Percentiles rank a stretch among this genome's conserved stretches.
Conservation (phyloP, 2,329 filamentous ascomycete species). For the Colletotrichum sojae region DNA sequence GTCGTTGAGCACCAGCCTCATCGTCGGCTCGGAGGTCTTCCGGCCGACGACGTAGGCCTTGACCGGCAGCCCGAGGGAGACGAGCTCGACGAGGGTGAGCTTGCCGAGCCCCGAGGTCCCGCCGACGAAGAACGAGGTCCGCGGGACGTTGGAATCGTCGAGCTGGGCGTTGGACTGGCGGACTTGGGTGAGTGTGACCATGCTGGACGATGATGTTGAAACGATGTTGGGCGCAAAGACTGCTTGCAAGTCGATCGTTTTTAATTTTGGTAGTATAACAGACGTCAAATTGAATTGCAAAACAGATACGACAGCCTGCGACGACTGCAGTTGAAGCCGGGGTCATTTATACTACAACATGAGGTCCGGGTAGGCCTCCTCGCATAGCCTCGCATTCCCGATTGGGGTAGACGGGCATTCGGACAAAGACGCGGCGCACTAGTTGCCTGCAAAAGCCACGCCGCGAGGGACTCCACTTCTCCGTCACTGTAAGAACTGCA, state of each 20-base stretch:
- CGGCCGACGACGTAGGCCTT: slow-evolving; percentile 61
- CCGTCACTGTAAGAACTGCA: no score
- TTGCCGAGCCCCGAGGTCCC: slow-evolving; percentile 63
- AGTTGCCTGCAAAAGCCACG: not conserved
- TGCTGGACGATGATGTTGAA: no score
- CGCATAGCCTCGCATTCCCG: slow-evolving; percentile 29
- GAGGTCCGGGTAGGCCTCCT: not conserved
- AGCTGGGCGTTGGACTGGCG: slow-evolving; percentile 56
- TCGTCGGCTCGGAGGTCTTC: slow-evolving; percentile 50
- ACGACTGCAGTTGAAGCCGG: not conserved
- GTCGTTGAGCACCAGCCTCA: slow-evolving; percentile 52
- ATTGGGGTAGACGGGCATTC: not conserved
- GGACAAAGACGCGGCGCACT: not conserved
- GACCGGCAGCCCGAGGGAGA: slow-evolving; percentile 50
- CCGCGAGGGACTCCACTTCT: no score
- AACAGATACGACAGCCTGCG: no score
- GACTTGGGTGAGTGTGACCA: slow-evolving; percentile 55
- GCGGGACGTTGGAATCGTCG: slow-evolving; percentile 53
- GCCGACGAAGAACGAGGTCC: slow-evolving; percentile 59
- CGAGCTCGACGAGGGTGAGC: slow-evolving; percentile 54
- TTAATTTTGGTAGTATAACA: not conserved
- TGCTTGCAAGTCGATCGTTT: no score
- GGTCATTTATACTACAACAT: slow-evolving; percentile 14
- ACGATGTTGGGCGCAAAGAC: no score
- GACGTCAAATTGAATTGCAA: not conserved